A percentile compares a stretch with the other conserved stretches of the same genome.
Conservation (phyloP, 169 alveolate species). For the Plasmodium sp. region DNA sequence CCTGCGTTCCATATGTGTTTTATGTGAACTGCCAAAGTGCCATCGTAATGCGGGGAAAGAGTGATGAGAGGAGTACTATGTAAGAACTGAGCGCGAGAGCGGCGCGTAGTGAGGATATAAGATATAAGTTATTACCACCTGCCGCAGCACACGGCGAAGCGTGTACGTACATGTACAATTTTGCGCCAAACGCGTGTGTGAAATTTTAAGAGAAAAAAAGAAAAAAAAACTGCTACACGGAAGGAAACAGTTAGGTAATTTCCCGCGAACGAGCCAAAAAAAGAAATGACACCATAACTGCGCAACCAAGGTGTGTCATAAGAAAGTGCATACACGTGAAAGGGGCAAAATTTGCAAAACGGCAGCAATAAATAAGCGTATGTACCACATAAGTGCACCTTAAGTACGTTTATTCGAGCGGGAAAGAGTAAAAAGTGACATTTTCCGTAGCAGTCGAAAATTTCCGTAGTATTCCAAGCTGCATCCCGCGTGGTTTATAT, state of each 20-base stretch:
- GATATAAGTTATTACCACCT: not conserved
- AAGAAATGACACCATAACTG: not conserved
- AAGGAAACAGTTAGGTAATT: not conserved
- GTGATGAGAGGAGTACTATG: not conserved
- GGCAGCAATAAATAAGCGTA: not conserved
- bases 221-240: not conserved
- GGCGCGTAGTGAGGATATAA: not conserved
- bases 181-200: not conserved
- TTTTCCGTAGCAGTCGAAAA: not conserved
- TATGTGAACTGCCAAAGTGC: not conserved
- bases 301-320: not conserved
- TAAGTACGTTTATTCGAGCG: not conserved
- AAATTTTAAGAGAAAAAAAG: too few relatives aligned
- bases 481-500: not conserved
- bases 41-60: not conserved
- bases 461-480: not conserved
- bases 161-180: not conserved
- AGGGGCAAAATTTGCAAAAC: not conserved
- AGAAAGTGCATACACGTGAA: not conserved
- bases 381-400: not conserved
- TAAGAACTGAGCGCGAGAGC: not conserved
- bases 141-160: not conserved
- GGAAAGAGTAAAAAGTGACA: not conserved
- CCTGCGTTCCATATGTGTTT: not conserved
- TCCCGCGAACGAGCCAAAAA: not conserved